phyloP scores from a whole-genome alignment of 2,329 filamentous ascomycete species.

The Dactylonectria macrodidyma region DNA sequence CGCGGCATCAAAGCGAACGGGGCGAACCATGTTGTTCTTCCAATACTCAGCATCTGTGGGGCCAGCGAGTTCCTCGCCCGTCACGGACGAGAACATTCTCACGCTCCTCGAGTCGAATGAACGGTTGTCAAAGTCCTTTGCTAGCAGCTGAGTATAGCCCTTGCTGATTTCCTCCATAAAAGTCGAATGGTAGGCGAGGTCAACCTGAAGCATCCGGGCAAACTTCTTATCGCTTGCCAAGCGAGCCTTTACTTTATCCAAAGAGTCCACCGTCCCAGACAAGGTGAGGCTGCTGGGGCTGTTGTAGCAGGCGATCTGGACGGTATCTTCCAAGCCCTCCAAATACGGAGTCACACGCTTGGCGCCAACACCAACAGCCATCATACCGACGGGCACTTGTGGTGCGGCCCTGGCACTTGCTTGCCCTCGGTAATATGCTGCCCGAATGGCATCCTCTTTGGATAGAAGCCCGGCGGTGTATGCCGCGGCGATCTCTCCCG shows the following conservation, averaged over 20 bases:
- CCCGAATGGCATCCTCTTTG: slow-evolving; percentile 45
- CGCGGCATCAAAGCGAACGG: slow-evolving; percentile 56
- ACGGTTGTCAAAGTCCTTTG: slow-evolving; percentile 5
- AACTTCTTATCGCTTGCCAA: slow-evolving; percentile 16
- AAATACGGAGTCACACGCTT: slow-evolving; percentile 18
- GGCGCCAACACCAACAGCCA: slow-evolving; percentile 20
- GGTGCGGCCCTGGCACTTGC: slow-evolving; percentile 8
- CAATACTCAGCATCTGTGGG: slow-evolving; percentile 50
- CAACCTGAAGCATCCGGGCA: slow-evolving; percentile 19
- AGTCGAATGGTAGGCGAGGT: slow-evolving; percentile 21
- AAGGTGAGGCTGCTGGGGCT: slow-evolving; percentile 19
- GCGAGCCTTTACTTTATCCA: slow-evolving; percentile 10
- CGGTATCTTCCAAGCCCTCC: slow-evolving; percentile 10
- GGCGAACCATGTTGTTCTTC: slow-evolving; percentile 54
- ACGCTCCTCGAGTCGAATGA: slow-evolving; percentile 11
- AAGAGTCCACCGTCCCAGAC: slow-evolving; percentile 12
- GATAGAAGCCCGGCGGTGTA: slow-evolving; percentile 39
- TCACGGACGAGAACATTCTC: slow-evolving; percentile 28
- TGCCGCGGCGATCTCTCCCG: slow-evolving; percentile 56
- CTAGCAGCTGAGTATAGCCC: slow-evolving; percentile 30
- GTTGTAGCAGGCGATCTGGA: slow-evolving; percentile 26
- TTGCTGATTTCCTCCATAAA: slow-evolving; percentile 19
- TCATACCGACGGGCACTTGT: slow-evolving; percentile 10
- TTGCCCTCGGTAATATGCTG: slow-evolving; percentile 52
- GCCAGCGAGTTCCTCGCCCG: slow-evolving; percentile 6